Conservation (phyloP, 2,329 filamentous ascomycete genomes). For the Coniella vitis region DNA sequence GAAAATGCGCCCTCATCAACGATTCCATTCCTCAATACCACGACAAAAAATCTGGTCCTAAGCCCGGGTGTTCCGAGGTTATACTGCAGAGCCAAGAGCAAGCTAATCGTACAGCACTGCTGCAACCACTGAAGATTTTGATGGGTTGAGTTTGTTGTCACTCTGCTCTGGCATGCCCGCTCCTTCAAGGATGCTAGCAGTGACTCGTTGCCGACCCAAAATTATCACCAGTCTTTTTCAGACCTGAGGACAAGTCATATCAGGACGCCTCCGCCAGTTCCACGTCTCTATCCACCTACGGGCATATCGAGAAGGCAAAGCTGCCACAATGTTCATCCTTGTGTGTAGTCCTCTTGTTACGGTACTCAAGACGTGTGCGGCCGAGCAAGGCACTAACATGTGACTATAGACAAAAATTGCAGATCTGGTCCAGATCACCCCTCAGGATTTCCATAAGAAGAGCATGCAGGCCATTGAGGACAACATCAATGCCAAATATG, state of each 20-base stretch:
- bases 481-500: slow-evolving; percentile 94
- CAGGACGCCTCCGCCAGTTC: not conserved
- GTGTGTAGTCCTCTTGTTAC: slow-evolving; percentile 25
- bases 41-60: too few species aligned
- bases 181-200: not conserved
- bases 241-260: slow-evolving; percentile 13
- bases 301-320: not conserved
- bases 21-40: too few species aligned
- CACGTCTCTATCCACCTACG: not conserved
- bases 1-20: too few species aligned
- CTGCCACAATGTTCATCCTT: slow-evolving; percentile 43
- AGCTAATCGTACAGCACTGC: too few species aligned
- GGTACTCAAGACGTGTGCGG: too few species aligned
- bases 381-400: not conserved
- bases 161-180: not conserved
- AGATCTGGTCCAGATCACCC: slow-evolving; percentile 88
- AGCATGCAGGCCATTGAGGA: slow-evolving; percentile 81
- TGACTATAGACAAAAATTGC: slow-evolving; percentile 58
- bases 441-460: slow-evolving; percentile 78
- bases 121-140: too few species aligned
- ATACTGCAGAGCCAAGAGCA: too few species aligned
- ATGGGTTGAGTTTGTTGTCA: not conserved
- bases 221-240: not conserved
- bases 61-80: too few species aligned
- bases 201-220: slow-evolving; percentile 3